Evolutionary conservation across 2,329 filamentous ascomycete genomes (phyloP), one percentile per base, ranked within the genome.

Genomic region (Didymosphaeria variabile): DNA sequence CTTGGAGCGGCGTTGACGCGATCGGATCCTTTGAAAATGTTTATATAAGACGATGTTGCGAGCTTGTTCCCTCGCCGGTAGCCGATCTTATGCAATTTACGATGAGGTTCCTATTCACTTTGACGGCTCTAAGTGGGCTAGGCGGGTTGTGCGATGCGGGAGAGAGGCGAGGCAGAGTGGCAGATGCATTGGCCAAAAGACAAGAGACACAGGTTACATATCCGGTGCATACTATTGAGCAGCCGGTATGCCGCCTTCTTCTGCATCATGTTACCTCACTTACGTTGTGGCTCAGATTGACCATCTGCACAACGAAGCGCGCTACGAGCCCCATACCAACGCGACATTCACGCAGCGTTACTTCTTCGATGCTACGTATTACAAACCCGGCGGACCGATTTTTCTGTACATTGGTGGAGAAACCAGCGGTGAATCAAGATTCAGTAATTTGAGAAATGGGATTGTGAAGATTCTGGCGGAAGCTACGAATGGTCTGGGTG

Each of bases 281-380:
- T 17, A 61, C 62, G 31, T 57, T 23, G 9, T 7, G 23, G 5
- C 9, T 2, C 63, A 80, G 70, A 82, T 84, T 63, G 82, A 84
- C 63, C 82, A 84, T 69, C 83, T 83, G 51, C 81, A 79, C 8
- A 60, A 79, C n/a, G 75, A 72, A 40, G 63, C 71, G n/a, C 70
- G 71, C 9, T 83, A 82, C 67, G 66, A 67, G 13, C 79, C 77
- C 5, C 81, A 80, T 64, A 78, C 78, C 13, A 79, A 81, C 59
- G 82, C 76, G 19, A 87, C 84, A 1, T 87, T 86, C 69, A 79
- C 79, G 53, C 85, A 87, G 70, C 80, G 84, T 50, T 87, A 85
- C 69, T 86, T 83, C 67, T 83, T 86, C 49, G 84, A 85, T 63
- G 77, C 79, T 5, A 80, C 80, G 0, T 85, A 86, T 70, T 87